A percentile compares a stretch with the other conserved stretches of the same genome.
phyloP scores from a whole-genome alignment of 2,329 filamentous ascomycete genomes.

The Pestalotiopsis sp. region DNA sequence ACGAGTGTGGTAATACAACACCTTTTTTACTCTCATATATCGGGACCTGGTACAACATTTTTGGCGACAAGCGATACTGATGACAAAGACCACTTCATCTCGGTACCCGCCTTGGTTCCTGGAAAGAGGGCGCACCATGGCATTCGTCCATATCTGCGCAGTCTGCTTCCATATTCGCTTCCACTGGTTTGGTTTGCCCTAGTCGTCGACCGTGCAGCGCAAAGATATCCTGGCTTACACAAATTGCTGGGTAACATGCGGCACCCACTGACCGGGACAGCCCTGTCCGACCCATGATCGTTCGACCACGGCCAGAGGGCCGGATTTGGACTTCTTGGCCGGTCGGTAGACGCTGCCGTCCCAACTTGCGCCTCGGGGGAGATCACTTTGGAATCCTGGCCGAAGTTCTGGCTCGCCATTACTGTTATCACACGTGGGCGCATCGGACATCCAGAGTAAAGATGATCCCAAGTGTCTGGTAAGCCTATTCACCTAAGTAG shows the following conservation, averaged over 20 bases:
- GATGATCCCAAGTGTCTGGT: neutral
- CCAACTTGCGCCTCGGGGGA: neutral
- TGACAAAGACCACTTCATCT: neutral
- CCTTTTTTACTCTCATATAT: neutral
- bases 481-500: neutral
- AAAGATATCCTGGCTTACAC: neutral
- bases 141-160: neutral
- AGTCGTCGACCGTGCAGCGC: neutral
- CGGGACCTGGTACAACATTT: neutral
- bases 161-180: constrained; percentile 9
- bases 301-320: neutral
- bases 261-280: constrained; percentile 1
- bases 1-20: neutral
- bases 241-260: constrained; percentile 9
- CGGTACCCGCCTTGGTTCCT: neutral
- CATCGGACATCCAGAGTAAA: neutral
- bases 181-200: constrained; percentile 8
- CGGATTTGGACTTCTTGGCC: neutral
- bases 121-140: neutral
- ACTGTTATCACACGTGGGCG: neutral
- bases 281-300: constrained; percentile 6
- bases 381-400: neutral
- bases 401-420: neutral
- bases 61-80: neutral
- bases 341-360: neutral